These are phyloP conservation scores for Teunomyces barrocoloradensis DNA, from an alignment of 805 yeast genomes.

Conservation along the genomic window DNA sequence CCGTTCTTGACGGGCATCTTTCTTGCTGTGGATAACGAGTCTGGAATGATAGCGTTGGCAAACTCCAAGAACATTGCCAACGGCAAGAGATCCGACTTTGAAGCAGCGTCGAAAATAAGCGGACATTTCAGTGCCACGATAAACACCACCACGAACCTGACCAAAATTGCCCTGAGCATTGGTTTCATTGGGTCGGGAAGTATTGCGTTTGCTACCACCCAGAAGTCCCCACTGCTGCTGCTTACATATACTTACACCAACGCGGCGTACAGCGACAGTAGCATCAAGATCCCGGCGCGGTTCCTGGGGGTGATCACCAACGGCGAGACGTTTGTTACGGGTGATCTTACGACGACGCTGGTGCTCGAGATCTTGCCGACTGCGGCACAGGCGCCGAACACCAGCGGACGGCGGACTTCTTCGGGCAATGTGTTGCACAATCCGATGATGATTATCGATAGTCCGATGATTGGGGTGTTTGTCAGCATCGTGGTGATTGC, in stretches of 20 bases:
- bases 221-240: constrained; percentile 13
- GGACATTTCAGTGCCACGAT: not conserved
- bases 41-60: constrained; percentile 54
- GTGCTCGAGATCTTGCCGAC: constrained; percentile 11
- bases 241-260: constrained; percentile 15
- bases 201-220: constrained; percentile 51
- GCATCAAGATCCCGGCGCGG: constrained; percentile 22
- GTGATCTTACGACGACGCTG: constrained; percentile 1
- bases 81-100: not conserved
- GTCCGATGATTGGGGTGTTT: not conserved
- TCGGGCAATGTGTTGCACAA: constrained; percentile 4
- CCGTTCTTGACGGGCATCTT: constrained; percentile 53
- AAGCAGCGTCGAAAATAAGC: constrained; percentile 3
- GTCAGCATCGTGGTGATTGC: not conserved
- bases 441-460: not conserved
- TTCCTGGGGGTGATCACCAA: constrained; percentile 25
- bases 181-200: constrained; percentile 36
- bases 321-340: constrained; percentile 28
- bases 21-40: constrained; percentile 64
- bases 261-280: constrained; percentile 16
- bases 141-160: not conserved
- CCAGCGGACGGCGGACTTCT: constrained; percentile 4
- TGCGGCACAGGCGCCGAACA: constrained; percentile 15
- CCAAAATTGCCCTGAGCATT: constrained; percentile 5
- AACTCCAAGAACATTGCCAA: constrained; percentile 32